phyloP scores from a whole-genome alignment of 495 filamentous ascomycete genomes.

The Daldinia childiae region DNA sequence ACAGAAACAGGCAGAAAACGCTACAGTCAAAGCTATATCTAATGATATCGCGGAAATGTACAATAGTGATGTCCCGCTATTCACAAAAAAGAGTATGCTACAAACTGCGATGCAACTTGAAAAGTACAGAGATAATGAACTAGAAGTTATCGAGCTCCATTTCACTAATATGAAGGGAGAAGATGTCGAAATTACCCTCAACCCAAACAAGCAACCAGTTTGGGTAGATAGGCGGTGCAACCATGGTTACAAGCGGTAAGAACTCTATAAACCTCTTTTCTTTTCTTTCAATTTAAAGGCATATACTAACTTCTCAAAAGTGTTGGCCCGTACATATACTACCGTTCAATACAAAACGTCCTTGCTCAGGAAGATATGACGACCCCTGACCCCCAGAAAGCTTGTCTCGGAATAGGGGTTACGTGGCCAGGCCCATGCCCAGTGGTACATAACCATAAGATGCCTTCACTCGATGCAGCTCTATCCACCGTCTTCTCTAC shows the following conservation, averaged over 20 bases:
- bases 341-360: slow-evolving; percentile 17
- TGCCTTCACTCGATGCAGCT: not conserved
- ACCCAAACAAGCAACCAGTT: not conserved
- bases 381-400: not conserved
- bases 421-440: not conserved
- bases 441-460: not conserved
- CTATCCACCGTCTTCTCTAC: not conserved
- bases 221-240: slow-evolving; percentile 18
- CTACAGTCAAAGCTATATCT: not conserved
- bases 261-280: not conserved
- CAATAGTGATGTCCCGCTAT: not conserved
- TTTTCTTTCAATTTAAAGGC: not conserved
- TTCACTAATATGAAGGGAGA: slow-evolving; percentile 15
- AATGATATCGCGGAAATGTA: slow-evolving; percentile 3
- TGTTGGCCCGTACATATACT: slow-evolving; percentile 18
- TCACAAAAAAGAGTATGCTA: slow-evolving; percentile 3
- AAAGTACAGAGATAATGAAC: not conserved
- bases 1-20: not conserved
- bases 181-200: slow-evolving; percentile 4
- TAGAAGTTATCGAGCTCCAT: not conserved
- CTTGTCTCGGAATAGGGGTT: slow-evolving; percentile 10
- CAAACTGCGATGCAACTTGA: slow-evolving; percentile 2
- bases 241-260: slow-evolving; percentile 25
- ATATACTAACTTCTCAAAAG: slow-evolving; percentile 14
- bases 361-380: not conserved